Percentiles rank a stretch among this genome's conserved stretches.
Evolutionary conservation across 129 eudicot species (phyloP).

Genomic region (Chrysanthemum seticuspe): DNA sequence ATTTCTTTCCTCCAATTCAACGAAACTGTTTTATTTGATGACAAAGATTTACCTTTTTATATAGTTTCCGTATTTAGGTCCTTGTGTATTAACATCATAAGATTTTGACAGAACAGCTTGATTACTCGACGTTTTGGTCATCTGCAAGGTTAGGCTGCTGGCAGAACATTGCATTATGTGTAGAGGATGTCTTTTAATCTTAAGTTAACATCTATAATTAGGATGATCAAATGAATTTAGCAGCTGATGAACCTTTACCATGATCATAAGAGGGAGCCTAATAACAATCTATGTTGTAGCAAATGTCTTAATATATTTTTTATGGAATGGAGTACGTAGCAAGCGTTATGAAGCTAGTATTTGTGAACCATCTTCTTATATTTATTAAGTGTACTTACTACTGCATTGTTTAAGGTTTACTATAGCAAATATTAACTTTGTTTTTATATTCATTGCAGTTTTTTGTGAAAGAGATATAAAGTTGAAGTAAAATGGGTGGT

Average conservation of each 20-base stretch:
- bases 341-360: no score
- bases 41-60: not conserved
- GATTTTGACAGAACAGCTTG: not conserved
- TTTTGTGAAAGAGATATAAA: slow-evolving; percentile 17
- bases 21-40: not conserved
- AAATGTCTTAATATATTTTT: not conserved
- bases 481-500: slow-evolving; percentile 58
- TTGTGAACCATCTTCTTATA: no score
- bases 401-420: no score
- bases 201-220: not conserved
- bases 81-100: not conserved
- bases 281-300: not conserved
- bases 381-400: no score
- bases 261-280: not conserved
- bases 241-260: not conserved
- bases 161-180: not conserved
- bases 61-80: not conserved
- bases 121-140: no score
- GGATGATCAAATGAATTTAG: not conserved
- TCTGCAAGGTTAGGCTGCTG: not conserved
- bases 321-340: not conserved
- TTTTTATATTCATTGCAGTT: slow-evolving; percentile 25
- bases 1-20: not conserved
- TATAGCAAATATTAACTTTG: not conserved
- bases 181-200: not conserved